Base-by-base conservation (phyloP, 2,329 filamentous ascomycete genomes). In the Aureobasidium zeae region DNA sequence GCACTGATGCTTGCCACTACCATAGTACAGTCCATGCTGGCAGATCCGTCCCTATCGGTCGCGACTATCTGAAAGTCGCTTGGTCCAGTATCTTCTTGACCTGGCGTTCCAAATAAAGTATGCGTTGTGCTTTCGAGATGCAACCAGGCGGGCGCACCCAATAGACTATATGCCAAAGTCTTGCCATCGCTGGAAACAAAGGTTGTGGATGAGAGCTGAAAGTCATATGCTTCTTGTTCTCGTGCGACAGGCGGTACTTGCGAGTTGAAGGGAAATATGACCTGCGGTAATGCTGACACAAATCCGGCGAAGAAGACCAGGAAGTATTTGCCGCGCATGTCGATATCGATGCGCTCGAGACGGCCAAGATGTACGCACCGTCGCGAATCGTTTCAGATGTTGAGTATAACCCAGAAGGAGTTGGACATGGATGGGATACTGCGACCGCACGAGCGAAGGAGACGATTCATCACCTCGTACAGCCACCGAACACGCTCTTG, bases 161-260 rank as follows among this genome's bases (percentile, higher is more conserved):
- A 64, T 6, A 94, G 69, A 5, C 73, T 73, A 59, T 93, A 94
- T 5, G 72, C 73, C 38, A 87, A 72, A 30, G 67, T 56, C 9
- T 59, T 56, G 24, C 65, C 64, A 25, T 65, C 64, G 30, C 65
- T 61, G 12, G 82, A 81, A 11, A 70, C 68, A 62, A 94, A 94
- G 0, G 86, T 94, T 28, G 79, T 77, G 12, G 70, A 62, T 8
- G 83, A 81, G 55, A 94, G 83, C 21, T 74, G 69, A 56, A 88
- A 86, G 8, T 69, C 74, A 61, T 86, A 91, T 2, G 71, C 69
- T 53, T 80, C 58, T 29, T 73, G 74, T 47, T 83, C 69, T 51
- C 83, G 74, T 15, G 85, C 86, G 42, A 88, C 81, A 3, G 82
- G 81, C 22, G 86, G 86, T 1, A 93, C 73, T 61, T 94, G 87